Base-by-base conservation (phyloP, 1,284 basidiomycete genomes). In the Schizophyllum amplum region DNA sequence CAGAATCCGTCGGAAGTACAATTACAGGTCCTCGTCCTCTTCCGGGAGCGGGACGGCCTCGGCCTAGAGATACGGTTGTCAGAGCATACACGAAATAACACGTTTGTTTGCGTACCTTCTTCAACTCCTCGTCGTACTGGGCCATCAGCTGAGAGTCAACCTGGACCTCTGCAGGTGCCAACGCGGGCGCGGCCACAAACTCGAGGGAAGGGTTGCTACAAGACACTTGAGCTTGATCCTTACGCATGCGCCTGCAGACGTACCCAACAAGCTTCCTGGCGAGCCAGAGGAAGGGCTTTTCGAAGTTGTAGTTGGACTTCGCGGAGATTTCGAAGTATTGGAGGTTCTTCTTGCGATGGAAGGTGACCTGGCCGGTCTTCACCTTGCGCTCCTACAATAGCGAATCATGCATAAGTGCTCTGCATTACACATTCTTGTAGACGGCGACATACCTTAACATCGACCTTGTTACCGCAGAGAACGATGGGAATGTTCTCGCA, bases 301-400 rank as follows among this genome's bases (percentile, higher is more conserved):
- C 97, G 71, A 99, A 99, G 83, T 99, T 99, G 79, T 99, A 99
- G 84, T 99, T 99, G 55, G 94, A 98, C 78, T 99, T 99, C 63
- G 97, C 97, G 4, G 95, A 98, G 69, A 99, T 99, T 72, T 99
- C 97, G 72, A 96, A 99, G 83, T 99, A 99, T 74, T 99, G 97
- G 59, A 99, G 84, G 79, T 97, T 98, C 86, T 99, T 99, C 91
- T 99, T 99, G 72, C 97, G 85, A 83, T 99, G 97, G 90, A 99
- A 99, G 58, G 97, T 99, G 60, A 99, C 96, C 57, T 90, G 87
- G 57, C 91, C 92, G 47, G 96, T 99, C 84, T 99, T 99, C 65
- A 99, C 97, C 84, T 99, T 99, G 65, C 97, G 92, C 77, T 99
- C 97, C 95, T 98, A 70, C 50, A 62, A 33, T 55, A 22, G 25